Evolutionary conservation across 2,329 filamentous ascomycete genomes (phyloP).

Genomic region (Ceratocystis variospora): DNA sequence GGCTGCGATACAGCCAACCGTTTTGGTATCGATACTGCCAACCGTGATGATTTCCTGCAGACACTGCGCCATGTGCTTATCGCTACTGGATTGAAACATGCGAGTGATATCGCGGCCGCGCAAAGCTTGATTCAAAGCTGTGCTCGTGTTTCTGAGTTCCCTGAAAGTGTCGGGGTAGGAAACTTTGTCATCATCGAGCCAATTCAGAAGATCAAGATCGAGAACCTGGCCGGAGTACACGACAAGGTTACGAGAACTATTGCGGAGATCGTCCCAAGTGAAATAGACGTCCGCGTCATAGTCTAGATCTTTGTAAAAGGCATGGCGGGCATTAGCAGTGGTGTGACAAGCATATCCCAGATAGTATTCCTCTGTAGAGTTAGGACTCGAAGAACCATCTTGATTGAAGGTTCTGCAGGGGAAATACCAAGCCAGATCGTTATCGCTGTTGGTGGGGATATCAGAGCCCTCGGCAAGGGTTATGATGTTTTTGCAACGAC

Average conservation of each 20-base stretch:
- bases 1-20: conserved; percentile 91
- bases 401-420: conserved; percentile 86
- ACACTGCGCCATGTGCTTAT: conserved; percentile 75
- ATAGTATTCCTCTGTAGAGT: conserved; percentile 62
- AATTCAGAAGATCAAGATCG: conserved; percentile 73
- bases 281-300: conserved; percentile 82
- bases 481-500: conserved; percentile 85
- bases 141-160: conserved; percentile 56
- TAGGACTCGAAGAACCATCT: conserved; percentile 70
- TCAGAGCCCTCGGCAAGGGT: conserved; percentile 56
- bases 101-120: conserved; percentile 82
- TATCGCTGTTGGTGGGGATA: conserved; percentile 59
- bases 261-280: conserved; percentile 87
- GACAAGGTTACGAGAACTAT: conserved; percentile 74
- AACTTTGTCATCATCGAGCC: conserved; percentile 79
- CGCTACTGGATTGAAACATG: conserved; percentile 61
- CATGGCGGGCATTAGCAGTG: conserved; percentile 47
- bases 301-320: conserved; percentile 58
- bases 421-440: conserved; percentile 88
- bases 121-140: conserved; percentile 46
- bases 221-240: conserved; percentile 91
- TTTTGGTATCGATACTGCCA: conserved; percentile 87
- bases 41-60: conserved; percentile 91
- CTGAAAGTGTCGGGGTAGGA: conserved; percentile 63
- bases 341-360: conserved; percentile 85